phyloP scores from a whole-genome alignment of 345 rosid species.

The Kernera saxatilis region DNA sequence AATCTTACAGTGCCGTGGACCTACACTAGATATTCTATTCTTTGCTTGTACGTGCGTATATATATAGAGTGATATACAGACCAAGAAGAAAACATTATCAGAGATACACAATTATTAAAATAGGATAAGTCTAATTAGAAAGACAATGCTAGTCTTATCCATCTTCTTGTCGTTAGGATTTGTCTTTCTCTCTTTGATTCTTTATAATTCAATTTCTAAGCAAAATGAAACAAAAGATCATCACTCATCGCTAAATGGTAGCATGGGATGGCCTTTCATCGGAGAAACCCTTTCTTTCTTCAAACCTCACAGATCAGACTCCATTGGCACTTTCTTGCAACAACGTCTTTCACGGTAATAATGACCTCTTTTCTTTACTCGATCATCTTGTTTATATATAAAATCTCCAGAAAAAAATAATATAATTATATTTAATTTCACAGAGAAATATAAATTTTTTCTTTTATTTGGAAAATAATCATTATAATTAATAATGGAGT shows the following conservation, averaged over 20 bases:
- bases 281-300: conserved; percentile 76
- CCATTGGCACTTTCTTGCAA: conserved; percentile 63
- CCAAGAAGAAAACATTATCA: neutral
- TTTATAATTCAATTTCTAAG: neutral
- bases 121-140: neutral
- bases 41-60: neutral
- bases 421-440: neutral
- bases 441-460: neutral
- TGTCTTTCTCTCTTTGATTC: conserved; percentile 6
- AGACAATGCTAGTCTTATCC: conserved; percentile 12
- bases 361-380: neutral
- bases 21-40: neutral
- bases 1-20: neutral
- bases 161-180: conserved; percentile 22
- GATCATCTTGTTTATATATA: neutral
- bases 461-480: neutral
- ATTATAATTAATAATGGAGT: neutral
- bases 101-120: neutral
- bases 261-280: conserved; percentile 72
- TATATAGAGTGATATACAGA: neutral
- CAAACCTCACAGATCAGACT: conserved; percentile 69
- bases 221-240: conserved; percentile 9
- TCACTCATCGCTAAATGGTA: conserved; percentile 40
- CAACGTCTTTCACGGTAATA: conserved; percentile 54
- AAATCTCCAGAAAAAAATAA: neutral